phyloP scores from a whole-genome alignment of 148 eudicot genomes.

The Cornus florida region DNA sequence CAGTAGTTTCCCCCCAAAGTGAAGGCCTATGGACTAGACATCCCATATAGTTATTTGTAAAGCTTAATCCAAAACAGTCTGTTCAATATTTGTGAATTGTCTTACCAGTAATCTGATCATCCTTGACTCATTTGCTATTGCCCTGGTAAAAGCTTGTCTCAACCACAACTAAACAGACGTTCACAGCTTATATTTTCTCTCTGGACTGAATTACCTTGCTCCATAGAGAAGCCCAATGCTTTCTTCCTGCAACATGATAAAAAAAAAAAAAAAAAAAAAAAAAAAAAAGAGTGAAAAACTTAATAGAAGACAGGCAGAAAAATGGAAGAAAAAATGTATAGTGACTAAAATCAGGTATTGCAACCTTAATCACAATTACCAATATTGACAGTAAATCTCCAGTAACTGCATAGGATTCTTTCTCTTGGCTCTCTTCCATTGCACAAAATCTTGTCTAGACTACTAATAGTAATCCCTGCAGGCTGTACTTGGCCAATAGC shows the following conservation, averaged over 20 bases:
- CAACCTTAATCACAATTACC: constrained; percentile 13
- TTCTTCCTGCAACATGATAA: constrained; percentile 17
- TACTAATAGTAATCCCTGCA: constrained; percentile 15
- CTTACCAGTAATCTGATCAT: constrained; percentile 26
- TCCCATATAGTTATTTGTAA: too few species aligned
- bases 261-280: too few species aligned
- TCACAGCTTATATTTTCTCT: constrained; percentile 25
- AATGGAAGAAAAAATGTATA: too few species aligned
- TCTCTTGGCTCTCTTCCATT: constrained; percentile 17
- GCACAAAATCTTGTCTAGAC: constrained; percentile 15
- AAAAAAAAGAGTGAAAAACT: too few species aligned
- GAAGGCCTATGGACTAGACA: too few species aligned
- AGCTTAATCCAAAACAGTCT: too few species aligned
- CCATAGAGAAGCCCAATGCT: constrained; percentile 27
- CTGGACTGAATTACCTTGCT: constrained; percentile 18
- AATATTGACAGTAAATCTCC: constrained; percentile 13
- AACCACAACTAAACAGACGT: constrained; percentile 34
- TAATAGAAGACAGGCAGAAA: too few species aligned
- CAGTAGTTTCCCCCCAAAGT: too few species aligned
- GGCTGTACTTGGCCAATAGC: constrained; percentile 23
- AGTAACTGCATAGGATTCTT: constrained; percentile 8
- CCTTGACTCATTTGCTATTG: constrained; percentile 20
- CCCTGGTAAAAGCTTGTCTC: constrained; percentile 23
- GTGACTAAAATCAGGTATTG: constrained; percentile 22
- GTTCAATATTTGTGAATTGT: background rate